Percentiles rank a stretch among this genome's conserved stretches.
Evolutionary conservation across 441 rosid genomes (phyloP).

Genomic region (Metrosideros polymorpha): DNA sequence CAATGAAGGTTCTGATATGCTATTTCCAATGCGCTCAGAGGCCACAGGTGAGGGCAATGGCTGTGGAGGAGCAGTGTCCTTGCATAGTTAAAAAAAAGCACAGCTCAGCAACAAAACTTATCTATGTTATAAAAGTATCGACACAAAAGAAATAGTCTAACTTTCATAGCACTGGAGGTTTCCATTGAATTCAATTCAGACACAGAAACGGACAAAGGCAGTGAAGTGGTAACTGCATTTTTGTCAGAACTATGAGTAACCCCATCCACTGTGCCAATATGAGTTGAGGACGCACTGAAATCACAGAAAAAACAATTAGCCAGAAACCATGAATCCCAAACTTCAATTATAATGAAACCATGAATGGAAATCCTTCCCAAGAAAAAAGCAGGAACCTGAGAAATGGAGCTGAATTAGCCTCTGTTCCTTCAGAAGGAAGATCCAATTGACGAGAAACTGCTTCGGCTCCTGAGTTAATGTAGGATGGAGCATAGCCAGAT

Average conservation of each 20-base stretch:
- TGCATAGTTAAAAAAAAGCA: conserved; percentile 6
- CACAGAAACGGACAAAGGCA: conserved; percentile 37
- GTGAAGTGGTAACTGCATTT: conserved; percentile 28
- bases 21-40: conserved; percentile 56
- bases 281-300: conserved; percentile 47
- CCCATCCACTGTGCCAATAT: conserved; percentile 44
- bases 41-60: conserved; percentile 39
- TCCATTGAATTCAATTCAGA: conserved; percentile 49
- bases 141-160: conserved; percentile 14
- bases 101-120: conserved; percentile 7
- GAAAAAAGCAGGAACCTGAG: conserved; percentile 38
- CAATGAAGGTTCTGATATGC: conserved; percentile 55
- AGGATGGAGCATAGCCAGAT: conserved; percentile 36
- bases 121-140: not conserved
- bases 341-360: not conserved
- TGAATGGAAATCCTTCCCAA: not conserved
- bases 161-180: conserved; percentile 46
- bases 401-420: conserved; percentile 42
- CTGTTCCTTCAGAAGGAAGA: conserved; percentile 53
- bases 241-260: conserved; percentile 32
- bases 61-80: conserved; percentile 55
- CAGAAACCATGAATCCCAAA: not conserved
- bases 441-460: conserved; percentile 50
- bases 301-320: conserved; percentile 1
- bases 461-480: conserved; percentile 48